A percentile compares a stretch with the other conserved stretches of the same genome.
Conservation (phyloP, 164 flowering plant species). For the Umbilicus rupestris region DNA sequence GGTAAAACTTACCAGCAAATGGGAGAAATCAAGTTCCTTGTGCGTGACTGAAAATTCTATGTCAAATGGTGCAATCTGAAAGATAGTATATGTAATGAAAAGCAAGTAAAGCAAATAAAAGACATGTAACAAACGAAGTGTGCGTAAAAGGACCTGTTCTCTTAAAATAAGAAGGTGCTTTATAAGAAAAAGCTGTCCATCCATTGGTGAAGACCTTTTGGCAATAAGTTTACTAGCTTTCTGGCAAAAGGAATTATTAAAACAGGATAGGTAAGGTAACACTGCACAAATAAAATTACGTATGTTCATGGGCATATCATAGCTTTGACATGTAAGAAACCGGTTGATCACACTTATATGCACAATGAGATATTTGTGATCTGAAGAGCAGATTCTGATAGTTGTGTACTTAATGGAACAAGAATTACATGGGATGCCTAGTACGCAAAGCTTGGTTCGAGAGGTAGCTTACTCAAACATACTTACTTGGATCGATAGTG, state of each 20-base stretch:
- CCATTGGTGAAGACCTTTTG: conserved; percentile 76
- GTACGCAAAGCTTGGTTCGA: neutral
- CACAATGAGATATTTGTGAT: neutral
- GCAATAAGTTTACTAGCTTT: conserved; percentile 86
- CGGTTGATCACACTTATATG: neutral
- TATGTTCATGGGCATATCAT: neutral
- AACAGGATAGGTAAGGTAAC: conserved; percentile 5
- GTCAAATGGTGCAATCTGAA: conserved; percentile 94
- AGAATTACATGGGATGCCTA: neutral
- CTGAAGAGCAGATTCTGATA: neutral
- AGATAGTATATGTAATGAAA: conserved; percentile 11
- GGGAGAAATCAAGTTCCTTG: conserved; percentile 99
- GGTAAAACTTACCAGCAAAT: conserved; percentile 71
- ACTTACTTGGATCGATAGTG: conserved; percentile 78
- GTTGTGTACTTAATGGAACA: neutral
- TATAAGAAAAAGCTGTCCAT: conserved; percentile 91
- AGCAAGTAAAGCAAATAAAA: neutral
- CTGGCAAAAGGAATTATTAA: conserved; percentile 26
- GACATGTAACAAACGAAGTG: neutral
- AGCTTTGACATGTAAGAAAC: conserved; percentile 1
- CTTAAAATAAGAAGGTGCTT: conserved; percentile 86
- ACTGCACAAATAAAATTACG: neutral
- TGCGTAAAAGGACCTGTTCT: conserved; percentile 56
- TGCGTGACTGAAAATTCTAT: conserved; percentile 92
- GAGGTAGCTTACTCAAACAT: neutral